Base-by-base conservation (phyloP, 2,329 filamentous ascomycete species). In the Leptographium radiaticola region DNA sequence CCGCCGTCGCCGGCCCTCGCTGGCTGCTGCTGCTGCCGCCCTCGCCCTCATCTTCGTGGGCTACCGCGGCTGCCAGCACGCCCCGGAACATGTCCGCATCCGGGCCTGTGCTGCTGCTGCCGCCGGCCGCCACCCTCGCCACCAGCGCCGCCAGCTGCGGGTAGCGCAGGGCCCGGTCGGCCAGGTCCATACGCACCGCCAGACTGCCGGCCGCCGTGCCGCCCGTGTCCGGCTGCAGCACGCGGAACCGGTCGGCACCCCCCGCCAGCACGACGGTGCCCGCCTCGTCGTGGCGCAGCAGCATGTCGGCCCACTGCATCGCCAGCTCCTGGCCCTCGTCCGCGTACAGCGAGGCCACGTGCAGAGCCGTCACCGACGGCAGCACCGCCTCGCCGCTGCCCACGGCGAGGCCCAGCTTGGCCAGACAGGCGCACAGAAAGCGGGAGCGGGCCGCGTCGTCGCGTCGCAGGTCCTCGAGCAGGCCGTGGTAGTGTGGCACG, bases 331-430 rank as follows among this genome's bases (percentile, higher is more conserved):
- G 56, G 9, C 55, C 56, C 43, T 84, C 80, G 61, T 75, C 70
- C 39, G 81, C 75, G 60, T 83, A 73, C 49, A 82, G 68, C 56
- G 87, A 83, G 50, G 89, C 89, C 52, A 96, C 73, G 70, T 96
- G 88, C 55, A 96, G 73, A 59, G 75, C 79, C 56, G 90, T 94
- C 47, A 95, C 80, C 56, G 85, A 84, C 16, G 87, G 89, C 67
- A 88, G 79, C 61, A 79, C 74, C 63, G 81, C 74, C 60, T 77
- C 75, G 53, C 87, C 80, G 59, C 83, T 74, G 65, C 80, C 87
- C 52, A 91, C 82, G 55, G 84, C 79, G n/a, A 98, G 75, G 1
- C 87, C 89, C 12, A 98, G 75, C 63, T 93, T 95, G 16, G 70
- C 68, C 30, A 98, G 71, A 59, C 88, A 88, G 13, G 86, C 84